Evolutionary conservation across 2,329 filamentous ascomycete genomes (phyloP), one percentile per base, ranked within the genome.

Genomic region (Colletotrichum graminicola): DNA sequence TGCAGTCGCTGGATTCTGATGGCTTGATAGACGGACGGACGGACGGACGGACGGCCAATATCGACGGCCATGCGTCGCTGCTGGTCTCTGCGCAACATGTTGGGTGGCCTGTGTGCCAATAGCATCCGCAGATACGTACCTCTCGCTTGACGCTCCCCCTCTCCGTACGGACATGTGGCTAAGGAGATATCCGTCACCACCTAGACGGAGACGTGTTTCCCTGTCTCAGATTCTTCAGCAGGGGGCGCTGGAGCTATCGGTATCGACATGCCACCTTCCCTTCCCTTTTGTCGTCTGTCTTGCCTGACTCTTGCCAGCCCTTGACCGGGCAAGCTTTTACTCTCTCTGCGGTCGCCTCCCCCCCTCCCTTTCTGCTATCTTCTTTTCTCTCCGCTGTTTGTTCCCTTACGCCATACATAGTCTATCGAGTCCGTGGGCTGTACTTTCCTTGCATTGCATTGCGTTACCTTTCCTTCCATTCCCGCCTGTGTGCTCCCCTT

Each of bases 221-320:
- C 51, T 67, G 65, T 67, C 65, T 63, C 59, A 47, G 60, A 39
- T 49, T 21, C 29, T 55, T 18, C 29, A 21, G 29, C 51, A 32
- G 41, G 41, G 29, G 52, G 52, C 29, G 18, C 29, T 14, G 18
- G 32, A 36, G 18, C 29, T n/a, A 55, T n/a, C 32, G 32, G 11
- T 21, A n/a, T 36, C 52, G 51, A 34, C 51, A 54, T 54, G 51
- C 51, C 29, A 21, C 10, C 29, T n/a, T 29, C 29, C 29, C 51
- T 54, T 55, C 23, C 23, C 49, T 51, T 51, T 51, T 26, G 49
- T 51, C 16, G 29, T 18, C 29, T 32, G 18, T 12, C 18, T 14
- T 34, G 29, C 32, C 8, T 11, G n/a, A 34, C 18, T 18, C 51
- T 54, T 34, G 11, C 14, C 23, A 26, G 47, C 23, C 49, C 49